A percentile compares a stretch with the other conserved stretches of the same genome.
phyloP scores from a whole-genome alignment of 2,329 filamentous ascomycete species.

The Pseudogymnoascus sp. region DNA sequence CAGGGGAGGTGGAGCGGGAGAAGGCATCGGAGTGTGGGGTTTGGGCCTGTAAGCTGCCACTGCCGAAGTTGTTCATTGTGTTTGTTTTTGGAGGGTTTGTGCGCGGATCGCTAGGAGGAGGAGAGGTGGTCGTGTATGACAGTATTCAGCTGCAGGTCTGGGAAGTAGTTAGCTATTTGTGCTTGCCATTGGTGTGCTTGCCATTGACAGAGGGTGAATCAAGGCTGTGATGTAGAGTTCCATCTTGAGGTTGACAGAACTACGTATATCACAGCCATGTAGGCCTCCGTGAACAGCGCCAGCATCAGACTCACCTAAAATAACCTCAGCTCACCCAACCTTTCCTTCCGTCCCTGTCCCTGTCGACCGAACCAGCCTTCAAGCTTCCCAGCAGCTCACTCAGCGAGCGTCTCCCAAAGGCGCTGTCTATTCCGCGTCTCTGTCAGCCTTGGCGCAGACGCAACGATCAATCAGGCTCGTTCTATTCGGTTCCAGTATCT shows the following conservation, averaged over 20 bases:
- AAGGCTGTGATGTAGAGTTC: background rate
- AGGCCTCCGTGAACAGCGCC: background rate
- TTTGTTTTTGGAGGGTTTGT: background rate
- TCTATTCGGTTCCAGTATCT: background rate
- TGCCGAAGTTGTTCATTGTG: constrained; percentile 15
- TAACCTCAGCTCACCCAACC: constrained; percentile 1
- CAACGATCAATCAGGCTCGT: background rate
- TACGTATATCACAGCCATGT: background rate
- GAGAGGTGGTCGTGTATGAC: background rate
- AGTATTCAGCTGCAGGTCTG: background rate
- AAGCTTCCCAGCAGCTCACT: constrained; percentile 5
- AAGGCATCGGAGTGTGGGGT: constrained; percentile 46
- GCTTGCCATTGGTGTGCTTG: background rate
- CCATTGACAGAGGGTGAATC: background rate
- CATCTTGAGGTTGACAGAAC: background rate
- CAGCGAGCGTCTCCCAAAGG: background rate
- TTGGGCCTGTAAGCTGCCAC: constrained; percentile 15
- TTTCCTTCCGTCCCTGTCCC: constrained; percentile 3
- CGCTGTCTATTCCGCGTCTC: background rate
- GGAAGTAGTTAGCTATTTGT: background rate
- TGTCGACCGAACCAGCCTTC: background rate
- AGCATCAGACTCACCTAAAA: background rate
- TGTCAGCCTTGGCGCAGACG: background rate
- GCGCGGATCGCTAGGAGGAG: background rate
- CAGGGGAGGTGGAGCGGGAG: constrained; percentile 80